phyloP scores from a whole-genome alignment of 1,284 basidiomycete species.

The Cryptococcus deneoformans region DNA sequence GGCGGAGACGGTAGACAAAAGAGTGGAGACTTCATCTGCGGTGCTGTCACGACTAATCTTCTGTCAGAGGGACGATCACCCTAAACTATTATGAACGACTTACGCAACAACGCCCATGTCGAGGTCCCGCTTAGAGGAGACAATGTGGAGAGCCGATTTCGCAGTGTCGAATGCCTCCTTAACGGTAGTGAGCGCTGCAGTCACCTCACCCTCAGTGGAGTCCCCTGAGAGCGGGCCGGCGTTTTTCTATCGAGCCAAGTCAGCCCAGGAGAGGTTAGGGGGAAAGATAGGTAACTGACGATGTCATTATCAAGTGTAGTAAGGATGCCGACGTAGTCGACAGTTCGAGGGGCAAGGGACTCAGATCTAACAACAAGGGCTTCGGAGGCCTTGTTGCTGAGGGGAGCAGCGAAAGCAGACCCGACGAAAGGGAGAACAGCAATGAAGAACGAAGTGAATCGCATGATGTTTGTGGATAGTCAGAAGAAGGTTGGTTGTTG shows the following conservation, averaged over 20 bases:
- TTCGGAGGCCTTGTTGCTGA: not conserved
- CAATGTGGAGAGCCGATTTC: not conserved
- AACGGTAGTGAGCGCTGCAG: not conserved
- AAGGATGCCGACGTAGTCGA: constrained; percentile 7
- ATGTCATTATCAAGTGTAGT: constrained; percentile 7
- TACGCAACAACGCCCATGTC: not conserved
- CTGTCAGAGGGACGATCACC: not conserved
- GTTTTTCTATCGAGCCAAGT: no score
- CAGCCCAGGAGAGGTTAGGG: not conserved
- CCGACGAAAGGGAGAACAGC: constrained; percentile 12
- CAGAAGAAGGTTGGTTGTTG: not conserved
- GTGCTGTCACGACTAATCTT: not conserved
- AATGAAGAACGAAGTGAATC: not conserved
- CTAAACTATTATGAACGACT: not conserved
- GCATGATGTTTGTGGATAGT: not conserved
- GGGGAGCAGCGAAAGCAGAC: constrained; percentile 9
- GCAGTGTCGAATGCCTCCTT: not conserved
- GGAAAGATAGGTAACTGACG: constrained; percentile 3
- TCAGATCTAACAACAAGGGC: not conserved
- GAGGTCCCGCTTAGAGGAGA: not conserved
- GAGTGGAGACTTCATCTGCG: not conserved
- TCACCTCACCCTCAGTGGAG: not conserved
- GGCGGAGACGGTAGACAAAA: not conserved
- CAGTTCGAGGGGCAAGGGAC: constrained; percentile 2
- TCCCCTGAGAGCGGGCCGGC: no score